A percentile compares a stretch with the other conserved stretches of the same genome.
Evolutionary conservation across 1,284 basidiomycete genomes (phyloP).

Genomic region (Apiotrichum porosum): DNA sequence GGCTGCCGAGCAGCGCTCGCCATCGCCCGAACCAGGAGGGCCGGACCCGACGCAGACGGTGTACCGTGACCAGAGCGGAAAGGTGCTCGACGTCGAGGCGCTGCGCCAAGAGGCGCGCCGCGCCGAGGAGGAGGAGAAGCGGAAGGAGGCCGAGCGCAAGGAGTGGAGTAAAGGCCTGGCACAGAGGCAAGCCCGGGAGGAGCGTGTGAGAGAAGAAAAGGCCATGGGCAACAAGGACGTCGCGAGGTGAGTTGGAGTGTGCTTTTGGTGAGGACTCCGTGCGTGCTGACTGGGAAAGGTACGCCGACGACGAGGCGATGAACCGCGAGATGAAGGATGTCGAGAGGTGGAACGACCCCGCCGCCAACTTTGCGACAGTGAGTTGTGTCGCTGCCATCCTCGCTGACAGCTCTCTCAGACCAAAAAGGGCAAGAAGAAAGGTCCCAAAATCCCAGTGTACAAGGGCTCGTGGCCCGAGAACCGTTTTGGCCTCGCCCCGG

Average conservation of each 20-base stretch:
- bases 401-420: constrained; percentile 14
- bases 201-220: constrained; percentile 60
- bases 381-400: constrained; percentile 39
- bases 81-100: constrained; percentile 80
- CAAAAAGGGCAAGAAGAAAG: constrained; percentile 75
- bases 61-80: constrained; percentile 84
- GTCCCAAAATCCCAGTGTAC: constrained; percentile 76
- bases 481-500: constrained; percentile 88
- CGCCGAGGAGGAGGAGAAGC: constrained; percentile 69
- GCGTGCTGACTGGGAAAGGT: constrained; percentile 33
- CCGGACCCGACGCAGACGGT: constrained; percentile 76
- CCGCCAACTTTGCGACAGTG: constrained; percentile 84
- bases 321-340: constrained; percentile 75
- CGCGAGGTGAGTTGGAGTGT: constrained; percentile 54
- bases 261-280: neutral
- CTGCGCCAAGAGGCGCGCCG: constrained; percentile 74
- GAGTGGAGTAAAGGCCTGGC: constrained; percentile 95
- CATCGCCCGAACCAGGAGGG: constrained; percentile 53
- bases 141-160: constrained; percentile 82
- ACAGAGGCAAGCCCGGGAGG: constrained; percentile 73
- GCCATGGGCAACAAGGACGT: constrained; percentile 64
- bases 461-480: constrained; percentile 87
- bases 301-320: constrained; percentile 74
- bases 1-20: constrained; percentile 46
- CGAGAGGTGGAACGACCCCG: constrained; percentile 91